Conservation (phyloP, 1,284 basidiomycete genomes). For the Cutaneotrichosporon sp. region DNA sequence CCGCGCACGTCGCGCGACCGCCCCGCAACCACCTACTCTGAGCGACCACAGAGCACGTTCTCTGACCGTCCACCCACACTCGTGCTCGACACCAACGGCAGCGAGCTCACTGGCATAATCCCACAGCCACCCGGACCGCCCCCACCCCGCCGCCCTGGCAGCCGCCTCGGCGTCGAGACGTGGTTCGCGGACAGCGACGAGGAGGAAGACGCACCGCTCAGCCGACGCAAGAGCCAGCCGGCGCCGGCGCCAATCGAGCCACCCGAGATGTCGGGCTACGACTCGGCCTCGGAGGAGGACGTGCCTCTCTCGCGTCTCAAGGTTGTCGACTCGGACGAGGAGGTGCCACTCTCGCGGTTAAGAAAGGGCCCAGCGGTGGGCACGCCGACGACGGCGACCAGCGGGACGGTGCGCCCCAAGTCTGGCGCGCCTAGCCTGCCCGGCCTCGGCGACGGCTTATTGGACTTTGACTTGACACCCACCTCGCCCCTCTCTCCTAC, state of each 20-base stretch:
- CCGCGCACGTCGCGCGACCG: conserved; percentile 2
- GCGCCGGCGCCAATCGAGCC: conserved; percentile 8
- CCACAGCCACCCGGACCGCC: conserved; percentile 4
- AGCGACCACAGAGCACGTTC: conserved; percentile 14
- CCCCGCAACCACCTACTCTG: neutral
- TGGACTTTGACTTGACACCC: neutral
- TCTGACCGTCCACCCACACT: conserved; percentile 18
- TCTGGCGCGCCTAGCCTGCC: neutral
- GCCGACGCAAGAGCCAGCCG: conserved; percentile 9
- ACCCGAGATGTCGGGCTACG: neutral
- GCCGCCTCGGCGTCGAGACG: conserved; percentile 21
- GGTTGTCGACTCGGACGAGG: conserved; percentile 40
- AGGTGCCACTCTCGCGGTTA: conserved; percentile 43
- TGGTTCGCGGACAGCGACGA: conserved; percentile 24
- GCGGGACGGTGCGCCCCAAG: neutral
- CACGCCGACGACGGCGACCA: conserved; percentile 38
- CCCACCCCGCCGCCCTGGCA: conserved; percentile 11
- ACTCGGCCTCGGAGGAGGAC: conserved; percentile 31
- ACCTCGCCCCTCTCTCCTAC: conserved; percentile 2
- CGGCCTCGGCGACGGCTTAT: neutral
- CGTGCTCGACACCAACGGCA: conserved; percentile 5
- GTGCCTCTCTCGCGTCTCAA: conserved; percentile 33
- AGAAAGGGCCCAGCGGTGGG: conserved; percentile 4
- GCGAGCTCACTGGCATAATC: neutral
- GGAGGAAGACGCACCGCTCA: conserved; percentile 14